Conservation (phyloP, 73 alveolate genomes). For the Stentor coeruleus region DNA sequence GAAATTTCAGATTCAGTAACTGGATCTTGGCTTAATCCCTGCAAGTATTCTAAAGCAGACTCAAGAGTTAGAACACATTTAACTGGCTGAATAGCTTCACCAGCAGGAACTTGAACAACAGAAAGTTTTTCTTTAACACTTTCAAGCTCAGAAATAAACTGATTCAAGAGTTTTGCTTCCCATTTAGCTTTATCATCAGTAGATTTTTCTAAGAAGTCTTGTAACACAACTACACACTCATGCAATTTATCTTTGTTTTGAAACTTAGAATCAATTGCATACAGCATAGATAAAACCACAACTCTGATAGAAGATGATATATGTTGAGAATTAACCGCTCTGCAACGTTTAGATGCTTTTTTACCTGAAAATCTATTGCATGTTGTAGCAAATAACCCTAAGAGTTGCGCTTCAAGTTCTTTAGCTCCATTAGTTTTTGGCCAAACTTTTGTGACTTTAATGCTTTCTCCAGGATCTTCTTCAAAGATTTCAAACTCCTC, state of each 20-base stretch:
- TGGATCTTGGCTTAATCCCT: neutral
- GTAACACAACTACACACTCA: too few species aligned
- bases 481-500: neutral
- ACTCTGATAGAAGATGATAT: neutral
- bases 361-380: neutral
- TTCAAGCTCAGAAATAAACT: neutral
- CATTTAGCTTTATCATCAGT: neutral
- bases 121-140: neutral
- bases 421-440: neutral
- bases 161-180: neutral
- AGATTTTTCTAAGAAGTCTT: too few species aligned
- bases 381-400: neutral
- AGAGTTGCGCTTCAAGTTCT: neutral
- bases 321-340: neutral
- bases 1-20: neutral
- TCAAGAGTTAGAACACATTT: neutral
- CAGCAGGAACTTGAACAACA: neutral
- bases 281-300: neutral
- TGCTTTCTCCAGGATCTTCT: neutral
- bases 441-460: neutral
- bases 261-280: neutral
- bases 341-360: neutral
- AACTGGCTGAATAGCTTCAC: neutral
- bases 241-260: neutral
- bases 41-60: neutral